Evolutionary conservation across 176 grass and related monocot genomes (phyloP), one percentile per base, ranked within the genome.

Genomic region (Phyllostachys edulis): DNA sequence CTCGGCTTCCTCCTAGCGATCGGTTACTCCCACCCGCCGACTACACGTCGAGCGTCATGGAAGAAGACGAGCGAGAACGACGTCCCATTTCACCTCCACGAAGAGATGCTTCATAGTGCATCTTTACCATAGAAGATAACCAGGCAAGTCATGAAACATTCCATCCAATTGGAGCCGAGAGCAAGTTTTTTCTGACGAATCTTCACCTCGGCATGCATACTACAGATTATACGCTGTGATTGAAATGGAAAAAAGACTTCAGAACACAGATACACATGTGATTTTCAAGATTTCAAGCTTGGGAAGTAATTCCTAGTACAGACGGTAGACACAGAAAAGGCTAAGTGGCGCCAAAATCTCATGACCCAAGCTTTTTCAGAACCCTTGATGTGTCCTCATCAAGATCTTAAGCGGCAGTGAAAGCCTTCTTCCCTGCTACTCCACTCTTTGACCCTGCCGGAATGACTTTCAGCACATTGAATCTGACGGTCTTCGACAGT

Each of bases 391-490:
- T 55, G 5, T 47, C 37, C 51, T 79, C 84, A 47, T 24, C 20
- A 85, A 29, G 8, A 40, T 29, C 40, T 79, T 79, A 86, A 18
- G 66, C 75, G 1, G 84, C 75, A 63, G 66, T 79, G 55, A 86
- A 86, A 51, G 75, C 52, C 55, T 86, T 86, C 84, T 86, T 86
- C 21, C 45, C 84, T 2, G 67, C 66, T n/a, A n/a, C n/a, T 27
- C 84, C 84, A 63, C 84, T 79, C 84, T 20, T 85, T 41, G 84
- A 79, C 17, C 84, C 84, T 6, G 84, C 84, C 9, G 84, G 84
- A 29, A 86, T 71, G 27, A 86, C 84, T 79, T 86, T 86, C 29
- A 85, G 55, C 56, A 86, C 84, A 63, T 86, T 86, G 84, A 86
- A 86, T 29, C 84, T 71, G 56, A 79, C 75, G 1, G 75, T 86